A percentile compares a stretch with the other conserved stretches of the same genome.
phyloP scores from a whole-genome alignment of 2,329 filamentous ascomycete species.

The Fonsecaea pugnacius region DNA sequence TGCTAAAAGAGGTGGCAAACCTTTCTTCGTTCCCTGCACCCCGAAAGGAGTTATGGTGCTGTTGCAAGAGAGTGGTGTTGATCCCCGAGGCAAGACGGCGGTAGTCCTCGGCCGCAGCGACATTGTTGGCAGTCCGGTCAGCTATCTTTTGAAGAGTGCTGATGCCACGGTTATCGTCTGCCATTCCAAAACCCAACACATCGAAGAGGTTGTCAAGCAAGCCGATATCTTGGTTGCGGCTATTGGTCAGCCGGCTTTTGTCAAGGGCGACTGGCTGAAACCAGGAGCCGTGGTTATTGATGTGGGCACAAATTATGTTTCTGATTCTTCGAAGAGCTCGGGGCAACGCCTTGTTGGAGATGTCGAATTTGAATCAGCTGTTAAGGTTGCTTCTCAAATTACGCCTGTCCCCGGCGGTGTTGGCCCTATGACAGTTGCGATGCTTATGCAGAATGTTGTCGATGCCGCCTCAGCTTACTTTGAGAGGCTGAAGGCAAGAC shows the following conservation, averaged over 20 bases:
- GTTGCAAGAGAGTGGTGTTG: slow-evolving; percentile 79
- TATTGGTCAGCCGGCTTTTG: slow-evolving; percentile 82
- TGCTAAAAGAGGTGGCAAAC: slow-evolving; percentile 88
- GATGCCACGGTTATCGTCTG: slow-evolving; percentile 96
- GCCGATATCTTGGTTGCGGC: slow-evolving; percentile 92
- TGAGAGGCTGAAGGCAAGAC: slow-evolving; percentile 78
- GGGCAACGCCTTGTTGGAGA: slow-evolving; percentile 92
- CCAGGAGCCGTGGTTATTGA: slow-evolving; percentile 94
- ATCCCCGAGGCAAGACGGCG: slow-evolving; percentile 85
- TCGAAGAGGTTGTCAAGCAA: slow-evolving; percentile 74
- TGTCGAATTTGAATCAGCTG: slow-evolving; percentile 86
- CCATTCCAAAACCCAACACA: slow-evolving; percentile 80
- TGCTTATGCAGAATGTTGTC: slow-evolving; percentile 95
- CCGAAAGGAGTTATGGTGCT: slow-evolving; percentile 97
- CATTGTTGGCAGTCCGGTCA: slow-evolving; percentile 96
- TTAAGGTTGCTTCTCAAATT: slow-evolving; percentile 85
- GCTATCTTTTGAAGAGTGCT: slow-evolving; percentile 91
- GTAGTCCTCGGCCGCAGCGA: slow-evolving; percentile 94
- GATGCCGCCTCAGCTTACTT: slow-evolving; percentile 81
- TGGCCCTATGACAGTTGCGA: slow-evolving; percentile 98
- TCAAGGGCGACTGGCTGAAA: slow-evolving; percentile 96
- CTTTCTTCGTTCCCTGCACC: slow-evolving; percentile 91
- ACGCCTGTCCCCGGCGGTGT: slow-evolving; percentile 97
- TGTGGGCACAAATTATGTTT: slow-evolving; percentile 94
- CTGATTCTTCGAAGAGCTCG: slow-evolving; percentile 86